These are phyloP conservation scores for Trifolium fragiferum DNA, from an alignment of 306 rosid species.

Conservation along the genomic window DNA sequence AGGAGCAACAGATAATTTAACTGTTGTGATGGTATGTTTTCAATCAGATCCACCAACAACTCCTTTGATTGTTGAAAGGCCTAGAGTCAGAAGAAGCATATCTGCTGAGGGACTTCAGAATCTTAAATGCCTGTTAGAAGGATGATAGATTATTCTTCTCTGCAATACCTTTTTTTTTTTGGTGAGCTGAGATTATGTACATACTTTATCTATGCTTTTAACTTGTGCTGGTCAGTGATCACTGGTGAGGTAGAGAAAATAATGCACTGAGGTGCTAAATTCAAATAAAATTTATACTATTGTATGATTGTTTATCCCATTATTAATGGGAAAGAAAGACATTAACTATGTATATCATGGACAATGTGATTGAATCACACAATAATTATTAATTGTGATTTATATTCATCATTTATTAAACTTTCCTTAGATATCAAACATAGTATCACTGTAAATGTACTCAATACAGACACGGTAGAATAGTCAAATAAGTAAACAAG, in stretches of 20 bases:
- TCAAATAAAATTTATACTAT: constrained; percentile 35
- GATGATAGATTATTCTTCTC: constrained; percentile 44
- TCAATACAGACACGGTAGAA: neutral
- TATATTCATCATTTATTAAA: neutral
- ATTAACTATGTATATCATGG: constrained; percentile 34
- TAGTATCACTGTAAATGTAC: neutral
- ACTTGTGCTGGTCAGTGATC: constrained; percentile 27
- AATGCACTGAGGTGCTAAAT: constrained; percentile 35
- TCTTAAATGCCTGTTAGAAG: constrained; percentile 63
- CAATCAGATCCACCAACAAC: constrained; percentile 78
- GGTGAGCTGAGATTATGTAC: constrained; percentile 41
- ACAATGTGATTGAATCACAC: constrained; percentile 35
- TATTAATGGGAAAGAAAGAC: constrained; percentile 32
- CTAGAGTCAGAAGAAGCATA: constrained; percentile 74
- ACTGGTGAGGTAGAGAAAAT: constrained; percentile 36
- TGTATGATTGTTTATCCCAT: constrained; percentile 39
- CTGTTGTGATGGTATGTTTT: constrained; percentile 80
- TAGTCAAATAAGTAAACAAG: too few species aligned
- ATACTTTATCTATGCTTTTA: constrained; percentile 46
- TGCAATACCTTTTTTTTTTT: constrained; percentile 34
- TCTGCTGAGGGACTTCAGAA: constrained; percentile 88
- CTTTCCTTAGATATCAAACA: constrained; percentile 4
- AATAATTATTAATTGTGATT: constrained; percentile 36
- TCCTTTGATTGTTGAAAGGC: constrained; percentile 58
- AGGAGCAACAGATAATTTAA: constrained; percentile 75